Base-by-base conservation (phyloP, 306 rosid species). In the Rosa persica region DNA sequence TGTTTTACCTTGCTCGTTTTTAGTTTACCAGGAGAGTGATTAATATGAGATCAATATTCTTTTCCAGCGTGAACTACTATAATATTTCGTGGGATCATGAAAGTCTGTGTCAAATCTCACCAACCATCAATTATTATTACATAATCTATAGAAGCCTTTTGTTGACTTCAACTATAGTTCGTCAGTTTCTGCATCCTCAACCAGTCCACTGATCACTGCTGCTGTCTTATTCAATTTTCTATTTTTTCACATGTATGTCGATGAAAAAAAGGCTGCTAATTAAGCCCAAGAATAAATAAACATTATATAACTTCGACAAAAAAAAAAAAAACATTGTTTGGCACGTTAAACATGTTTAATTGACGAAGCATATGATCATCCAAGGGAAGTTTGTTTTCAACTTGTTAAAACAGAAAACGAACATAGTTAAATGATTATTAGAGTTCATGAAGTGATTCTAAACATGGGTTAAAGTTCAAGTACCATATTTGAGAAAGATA, bases 81-180 rank as follows among this genome's bases (percentile, higher is more conserved):
- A 25, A 15, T 22, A 25, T 20, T 72, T 72, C 20, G 20, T 52
- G 64, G 64, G 65, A 72, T 51, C 12, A 72, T 36, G 76, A 36
- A 17, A 20, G 20, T 10, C 12, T 11, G 52, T 23, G 68, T 58
- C 54, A 42, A 58, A 22, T 47, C 58, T 74, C 52, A 58, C 55
- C 69, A 58, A 73, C 77, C 51, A 74, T 9, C 43, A 5, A 42
- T 57, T 74, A 10, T 57, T 74, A 10, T 42, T 2, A 3, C 57
- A 57, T 3, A 25, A 67, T 27, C 16, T 40, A 11, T 60, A 38
- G 58, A 61, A 60, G 70, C 71, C 60, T 62, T 70, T 61, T 75
- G 60, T 75, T 75, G 78, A 75, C 71, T 75, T 34, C 77, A 74
- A 40, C 5, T 73, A 57, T 6, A 48, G 12, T 4, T 43, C 66